Conservation (phyloP, 768 basidiomycete genomes). For the Hericium coralloides region DNA sequence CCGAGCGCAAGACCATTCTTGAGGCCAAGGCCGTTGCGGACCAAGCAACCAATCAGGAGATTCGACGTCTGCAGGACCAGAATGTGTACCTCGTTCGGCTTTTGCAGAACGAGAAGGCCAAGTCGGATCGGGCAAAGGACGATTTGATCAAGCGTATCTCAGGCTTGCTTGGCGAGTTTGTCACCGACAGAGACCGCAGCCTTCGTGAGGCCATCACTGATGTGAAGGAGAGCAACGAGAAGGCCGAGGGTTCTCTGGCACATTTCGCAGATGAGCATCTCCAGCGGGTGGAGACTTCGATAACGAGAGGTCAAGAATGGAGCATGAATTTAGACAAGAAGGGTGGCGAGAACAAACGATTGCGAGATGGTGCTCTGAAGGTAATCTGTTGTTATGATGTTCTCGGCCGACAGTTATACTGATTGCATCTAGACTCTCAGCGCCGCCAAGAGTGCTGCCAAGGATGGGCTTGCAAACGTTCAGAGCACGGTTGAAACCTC, state of each 20-base stretch:
- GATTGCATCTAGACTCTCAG: constrained; percentile 29
- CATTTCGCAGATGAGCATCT: constrained; percentile 42
- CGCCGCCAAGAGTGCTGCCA: constrained; percentile 31
- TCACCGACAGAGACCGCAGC: constrained; percentile 55
- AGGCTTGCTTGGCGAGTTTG: constrained; percentile 60
- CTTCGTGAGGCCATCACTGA: constrained; percentile 48
- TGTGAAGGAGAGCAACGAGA: constrained; percentile 46
- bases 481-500: constrained; percentile 38
- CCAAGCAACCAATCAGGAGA: constrained; percentile 40
- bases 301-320: constrained; percentile 34
- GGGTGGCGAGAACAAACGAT: constrained; percentile 41
- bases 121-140: constrained; percentile 58
- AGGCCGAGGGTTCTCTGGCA: constrained; percentile 42
- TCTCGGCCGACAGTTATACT: background rate
- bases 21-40: constrained; percentile 42
- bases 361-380: constrained; percentile 52
- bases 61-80: constrained; percentile 56
- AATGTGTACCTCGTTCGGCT: constrained; percentile 55
- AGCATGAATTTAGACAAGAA: constrained; percentile 33
- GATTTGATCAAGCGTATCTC: constrained; percentile 73
- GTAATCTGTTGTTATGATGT: constrained; percentile 25
- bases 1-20: constrained; percentile 41
- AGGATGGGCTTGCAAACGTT: constrained; percentile 34
- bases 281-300: constrained; percentile 32
- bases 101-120: constrained; percentile 56